Conservation (phyloP, 441 rosid species). For the Raphanus hybrid region DNA sequence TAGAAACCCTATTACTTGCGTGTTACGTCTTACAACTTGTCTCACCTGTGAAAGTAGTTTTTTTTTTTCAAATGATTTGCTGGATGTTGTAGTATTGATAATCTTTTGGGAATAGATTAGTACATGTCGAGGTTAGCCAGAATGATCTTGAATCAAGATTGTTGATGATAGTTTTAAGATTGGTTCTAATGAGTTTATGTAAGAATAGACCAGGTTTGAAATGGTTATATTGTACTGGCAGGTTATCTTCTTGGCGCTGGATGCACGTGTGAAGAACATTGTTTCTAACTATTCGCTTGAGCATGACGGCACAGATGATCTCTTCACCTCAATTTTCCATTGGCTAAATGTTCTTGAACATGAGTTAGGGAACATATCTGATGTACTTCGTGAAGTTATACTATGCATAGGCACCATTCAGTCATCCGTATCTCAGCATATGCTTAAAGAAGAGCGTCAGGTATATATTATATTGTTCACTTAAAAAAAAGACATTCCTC, state of each 20-base stretch:
- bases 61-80: background rate
- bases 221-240: conserved; percentile 47
- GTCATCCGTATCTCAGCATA: conserved; percentile 89
- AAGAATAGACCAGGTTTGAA: background rate
- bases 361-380: conserved; percentile 53
- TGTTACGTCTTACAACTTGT: background rate
- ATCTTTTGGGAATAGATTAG: conserved; percentile 13
- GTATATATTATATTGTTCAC: conserved; percentile 40
- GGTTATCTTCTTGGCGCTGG: conserved; percentile 95
- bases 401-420: conserved; percentile 89
- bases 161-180: background rate
- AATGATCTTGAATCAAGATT: background rate
- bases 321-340: conserved; percentile 79
- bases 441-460: conserved; percentile 99
- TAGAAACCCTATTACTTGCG: background rate
- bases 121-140: conserved; percentile 10
- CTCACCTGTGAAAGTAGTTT: background rate
- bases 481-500: background rate
- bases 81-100: background rate
- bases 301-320: conserved; percentile 83
- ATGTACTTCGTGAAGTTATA: conserved; percentile 74
- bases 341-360: conserved; percentile 67
- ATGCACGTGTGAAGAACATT: conserved; percentile 91
- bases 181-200: background rate
- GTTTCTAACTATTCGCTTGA: conserved; percentile 92